These are phyloP conservation scores for Paxillus ammoniavirescens DNA, from an alignment of 768 basidiomycete species.

Conservation along the genomic window DNA sequence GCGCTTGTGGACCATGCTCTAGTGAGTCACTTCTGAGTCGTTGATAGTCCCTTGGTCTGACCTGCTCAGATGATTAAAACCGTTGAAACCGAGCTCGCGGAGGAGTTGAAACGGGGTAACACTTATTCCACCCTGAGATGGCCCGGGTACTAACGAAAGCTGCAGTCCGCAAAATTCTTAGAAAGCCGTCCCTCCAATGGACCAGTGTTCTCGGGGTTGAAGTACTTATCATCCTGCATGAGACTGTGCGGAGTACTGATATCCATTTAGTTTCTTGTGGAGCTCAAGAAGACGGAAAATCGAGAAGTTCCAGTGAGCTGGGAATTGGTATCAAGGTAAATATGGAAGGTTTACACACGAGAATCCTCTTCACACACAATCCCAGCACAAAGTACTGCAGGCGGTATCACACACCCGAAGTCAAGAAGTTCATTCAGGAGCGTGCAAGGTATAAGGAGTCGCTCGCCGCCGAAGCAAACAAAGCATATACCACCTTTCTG, in stretches of 20 bases:
- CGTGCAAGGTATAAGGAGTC: constrained; percentile 74
- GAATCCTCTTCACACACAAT: neutral
- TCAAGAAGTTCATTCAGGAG: constrained; percentile 61
- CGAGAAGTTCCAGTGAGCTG: constrained; percentile 50
- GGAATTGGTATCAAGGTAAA: constrained; percentile 65
- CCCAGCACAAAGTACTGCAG: constrained; percentile 66
- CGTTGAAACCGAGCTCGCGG: constrained; percentile 67
- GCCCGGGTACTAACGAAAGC: constrained; percentile 3
- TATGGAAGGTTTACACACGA: neutral
- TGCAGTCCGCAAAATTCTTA: constrained; percentile 69
- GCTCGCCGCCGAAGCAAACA: constrained; percentile 61
- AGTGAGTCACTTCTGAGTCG: constrained; percentile 40
- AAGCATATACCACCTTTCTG: constrained; percentile 68
- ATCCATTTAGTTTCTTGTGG: constrained; percentile 65
- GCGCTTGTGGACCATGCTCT: constrained; percentile 55
- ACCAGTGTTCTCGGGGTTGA: constrained; percentile 66
- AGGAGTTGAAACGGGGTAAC: constrained; percentile 69
- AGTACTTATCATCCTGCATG: constrained; percentile 37
- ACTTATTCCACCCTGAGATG: neutral
- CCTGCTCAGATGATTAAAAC: constrained; percentile 56
- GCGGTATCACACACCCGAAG: constrained; percentile 75
- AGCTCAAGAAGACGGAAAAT: constrained; percentile 63
- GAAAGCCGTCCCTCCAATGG: constrained; percentile 73
- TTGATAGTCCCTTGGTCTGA: neutral
- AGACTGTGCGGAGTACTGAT: neutral